These are phyloP conservation scores for Parasitella parasitica DNA, from an alignment of 371 early-diverging fungal species.

Conservation along the genomic window DNA sequence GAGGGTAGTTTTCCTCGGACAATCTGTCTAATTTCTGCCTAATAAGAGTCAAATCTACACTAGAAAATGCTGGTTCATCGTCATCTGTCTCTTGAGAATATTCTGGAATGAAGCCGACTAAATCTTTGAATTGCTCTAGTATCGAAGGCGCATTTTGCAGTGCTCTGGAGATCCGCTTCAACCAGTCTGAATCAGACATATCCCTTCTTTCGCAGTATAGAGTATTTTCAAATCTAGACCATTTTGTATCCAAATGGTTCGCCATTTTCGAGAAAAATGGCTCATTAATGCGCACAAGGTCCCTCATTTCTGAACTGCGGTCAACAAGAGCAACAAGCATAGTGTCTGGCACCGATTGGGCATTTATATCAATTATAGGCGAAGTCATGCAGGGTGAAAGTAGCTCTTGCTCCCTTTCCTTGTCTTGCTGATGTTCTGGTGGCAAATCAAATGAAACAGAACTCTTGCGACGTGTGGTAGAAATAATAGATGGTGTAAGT, in stretches of 20 bases:
- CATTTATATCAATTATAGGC: conserved; percentile 38
- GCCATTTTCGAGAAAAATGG: conserved; percentile 30
- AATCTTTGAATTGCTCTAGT: conserved; percentile 39
- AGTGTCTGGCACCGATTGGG: conserved; percentile 40
- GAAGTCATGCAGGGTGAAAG: conserved; percentile 27
- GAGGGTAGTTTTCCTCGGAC: conserved; percentile 52
- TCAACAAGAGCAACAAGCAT: conserved; percentile 48
- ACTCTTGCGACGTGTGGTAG: conserved; percentile 17
- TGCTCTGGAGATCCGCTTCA: conserved; percentile 29
- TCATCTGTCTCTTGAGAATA: conserved; percentile 24
- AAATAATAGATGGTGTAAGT: neutral
- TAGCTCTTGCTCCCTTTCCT: conserved; percentile 4
- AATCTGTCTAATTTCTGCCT: conserved; percentile 39
- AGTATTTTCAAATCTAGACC: conserved; percentile 39
- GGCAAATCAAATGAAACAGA: conserved; percentile 47
- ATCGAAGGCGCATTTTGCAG: conserved; percentile 23
- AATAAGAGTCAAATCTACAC: conserved; percentile 46
- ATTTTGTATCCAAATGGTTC: conserved; percentile 26
- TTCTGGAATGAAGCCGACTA: conserved; percentile 32
- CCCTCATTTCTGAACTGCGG: conserved; percentile 45
- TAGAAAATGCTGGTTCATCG: conserved; percentile 24
- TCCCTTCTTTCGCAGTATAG: conserved; percentile 29
- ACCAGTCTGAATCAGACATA: conserved; percentile 41
- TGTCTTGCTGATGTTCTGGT: conserved; percentile 6
- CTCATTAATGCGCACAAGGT: conserved; percentile 37